phyloP scores from a whole-genome alignment of 345 rosid genomes.

The Moricandia moricandioides region DNA sequence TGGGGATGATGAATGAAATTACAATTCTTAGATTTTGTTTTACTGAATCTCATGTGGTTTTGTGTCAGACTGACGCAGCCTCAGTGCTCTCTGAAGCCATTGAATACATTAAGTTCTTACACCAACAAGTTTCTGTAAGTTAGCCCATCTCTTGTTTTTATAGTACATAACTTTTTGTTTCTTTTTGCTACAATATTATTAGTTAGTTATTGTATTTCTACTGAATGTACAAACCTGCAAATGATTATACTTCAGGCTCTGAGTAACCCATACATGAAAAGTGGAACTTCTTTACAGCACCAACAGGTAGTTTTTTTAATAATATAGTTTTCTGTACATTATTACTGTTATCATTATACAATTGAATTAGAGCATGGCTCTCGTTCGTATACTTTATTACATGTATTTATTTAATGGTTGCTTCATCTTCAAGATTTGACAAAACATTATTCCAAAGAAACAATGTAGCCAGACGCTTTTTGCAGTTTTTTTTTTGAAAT shows the following conservation, averaged over 20 bases:
- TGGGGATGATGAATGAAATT: constrained; percentile 25
- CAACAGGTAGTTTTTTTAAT: constrained; percentile 51
- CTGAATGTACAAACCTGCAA: constrained; percentile 35
- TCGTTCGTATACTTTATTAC: constrained; percentile 17
- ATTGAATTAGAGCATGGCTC: constrained; percentile 18
- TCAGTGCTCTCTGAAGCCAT: constrained; percentile 99
- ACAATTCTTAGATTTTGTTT: not conserved
- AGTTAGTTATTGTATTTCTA: constrained; percentile 9
- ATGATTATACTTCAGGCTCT: constrained; percentile 55
- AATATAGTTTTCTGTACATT: not conserved
- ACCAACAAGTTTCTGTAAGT: constrained; percentile 88
- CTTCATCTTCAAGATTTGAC: constrained; percentile 37
- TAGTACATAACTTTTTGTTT: constrained; percentile 1
- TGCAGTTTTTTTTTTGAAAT: not conserved
- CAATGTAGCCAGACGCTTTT: constrained; percentile 19
- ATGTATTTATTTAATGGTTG: constrained; percentile 12
- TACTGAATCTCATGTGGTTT: constrained; percentile 42
- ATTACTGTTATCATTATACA: constrained; percentile 22
- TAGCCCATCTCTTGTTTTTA: constrained; percentile 20
- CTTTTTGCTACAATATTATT: not conserved
- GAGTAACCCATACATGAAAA: constrained; percentile 92
- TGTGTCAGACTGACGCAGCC: constrained; percentile 94
- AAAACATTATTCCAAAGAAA: constrained; percentile 13
- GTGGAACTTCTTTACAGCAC: constrained; percentile 75
- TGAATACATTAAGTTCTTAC: constrained; percentile 95